These are phyloP conservation scores for Lepidium didymum DNA, from an alignment of 345 rosid species.

Conservation along the genomic window DNA sequence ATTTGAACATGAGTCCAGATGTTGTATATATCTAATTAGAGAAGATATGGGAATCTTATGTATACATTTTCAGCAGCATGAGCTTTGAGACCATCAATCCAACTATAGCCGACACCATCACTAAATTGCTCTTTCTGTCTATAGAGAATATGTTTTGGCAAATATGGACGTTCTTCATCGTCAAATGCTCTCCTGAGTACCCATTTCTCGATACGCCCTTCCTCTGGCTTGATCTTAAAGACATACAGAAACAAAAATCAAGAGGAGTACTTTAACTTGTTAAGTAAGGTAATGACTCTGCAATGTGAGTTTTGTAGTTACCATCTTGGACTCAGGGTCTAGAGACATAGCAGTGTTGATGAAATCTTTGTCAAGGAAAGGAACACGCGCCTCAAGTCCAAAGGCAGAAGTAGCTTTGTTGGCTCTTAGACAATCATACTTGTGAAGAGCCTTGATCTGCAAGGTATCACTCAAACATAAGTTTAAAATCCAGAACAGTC, in stretches of 20 bases:
- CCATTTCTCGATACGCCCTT: constrained; percentile 85
- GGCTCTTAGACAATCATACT: constrained; percentile 88
- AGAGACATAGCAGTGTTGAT: constrained; percentile 74
- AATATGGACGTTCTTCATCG: constrained; percentile 73
- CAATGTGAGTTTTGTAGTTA: constrained; percentile 2
- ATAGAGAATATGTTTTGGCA: constrained; percentile 89
- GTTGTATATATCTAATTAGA: not conserved
- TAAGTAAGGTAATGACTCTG: not conserved
- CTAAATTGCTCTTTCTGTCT: constrained; percentile 98
- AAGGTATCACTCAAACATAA: not conserved
- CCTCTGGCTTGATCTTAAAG: constrained; percentile 52
- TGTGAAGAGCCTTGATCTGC: constrained; percentile 90
- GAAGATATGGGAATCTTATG: not conserved
- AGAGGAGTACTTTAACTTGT: not conserved
- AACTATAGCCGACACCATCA: constrained; percentile 94
- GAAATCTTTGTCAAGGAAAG: constrained; percentile 86
- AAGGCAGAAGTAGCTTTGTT: constrained; percentile 93
- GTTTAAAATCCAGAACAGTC: not conserved
- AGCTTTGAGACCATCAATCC: constrained; percentile 95
- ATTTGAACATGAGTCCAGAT: not conserved
- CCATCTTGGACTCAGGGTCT: constrained; percentile 88
- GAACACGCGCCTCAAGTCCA: constrained; percentile 94
- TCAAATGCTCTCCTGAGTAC: constrained; percentile 80
- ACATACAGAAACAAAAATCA: not conserved
- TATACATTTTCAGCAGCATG: constrained; percentile 67